Evolutionary conservation across 2,329 filamentous ascomycete genomes (phyloP).

Genomic region (Pseudopyricularia cyperi): DNA sequence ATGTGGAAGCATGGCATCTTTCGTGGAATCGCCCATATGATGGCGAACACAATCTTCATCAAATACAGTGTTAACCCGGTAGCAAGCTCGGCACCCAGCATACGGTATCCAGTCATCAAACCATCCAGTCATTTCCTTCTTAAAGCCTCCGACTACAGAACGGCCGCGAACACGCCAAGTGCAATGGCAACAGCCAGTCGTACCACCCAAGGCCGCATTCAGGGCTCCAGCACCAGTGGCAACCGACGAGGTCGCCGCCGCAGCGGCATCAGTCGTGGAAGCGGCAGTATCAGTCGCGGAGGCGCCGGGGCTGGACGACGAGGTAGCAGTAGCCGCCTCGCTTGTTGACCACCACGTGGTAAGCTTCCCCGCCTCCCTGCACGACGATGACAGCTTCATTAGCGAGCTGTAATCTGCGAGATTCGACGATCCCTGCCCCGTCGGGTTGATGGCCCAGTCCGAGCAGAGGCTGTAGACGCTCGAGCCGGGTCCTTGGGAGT

Average conservation of each 20-base stretch:
- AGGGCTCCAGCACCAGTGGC: neutral
- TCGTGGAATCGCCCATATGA: no score
- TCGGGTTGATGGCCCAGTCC: neutral
- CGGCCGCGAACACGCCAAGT: neutral
- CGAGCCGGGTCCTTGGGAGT: neutral
- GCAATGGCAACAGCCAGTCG: neutral
- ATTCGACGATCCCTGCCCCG: neutral
- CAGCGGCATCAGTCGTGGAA: neutral
- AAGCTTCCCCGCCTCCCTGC: neutral
- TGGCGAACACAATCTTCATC: no score
- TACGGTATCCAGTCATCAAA: no score
- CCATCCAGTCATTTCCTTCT: neutral
- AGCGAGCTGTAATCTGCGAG: neutral
- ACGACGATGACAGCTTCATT: neutral
- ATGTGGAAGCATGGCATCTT: no score
- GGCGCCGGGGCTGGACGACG: neutral
- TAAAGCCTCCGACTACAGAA: neutral
- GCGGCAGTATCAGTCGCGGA: neutral
- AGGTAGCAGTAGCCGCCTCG: neutral
- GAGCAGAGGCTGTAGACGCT: neutral
- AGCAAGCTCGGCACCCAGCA: no score
- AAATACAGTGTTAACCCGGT: no score
- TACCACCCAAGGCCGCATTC: neutral
- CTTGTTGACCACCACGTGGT: neutral
- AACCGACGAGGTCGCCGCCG: neutral